Evolutionary conservation across 2,329 filamentous ascomycete species (phyloP), one percentile per base, ranked within the genome.

Genomic region (Rhexocercosporidium sp.): DNA sequence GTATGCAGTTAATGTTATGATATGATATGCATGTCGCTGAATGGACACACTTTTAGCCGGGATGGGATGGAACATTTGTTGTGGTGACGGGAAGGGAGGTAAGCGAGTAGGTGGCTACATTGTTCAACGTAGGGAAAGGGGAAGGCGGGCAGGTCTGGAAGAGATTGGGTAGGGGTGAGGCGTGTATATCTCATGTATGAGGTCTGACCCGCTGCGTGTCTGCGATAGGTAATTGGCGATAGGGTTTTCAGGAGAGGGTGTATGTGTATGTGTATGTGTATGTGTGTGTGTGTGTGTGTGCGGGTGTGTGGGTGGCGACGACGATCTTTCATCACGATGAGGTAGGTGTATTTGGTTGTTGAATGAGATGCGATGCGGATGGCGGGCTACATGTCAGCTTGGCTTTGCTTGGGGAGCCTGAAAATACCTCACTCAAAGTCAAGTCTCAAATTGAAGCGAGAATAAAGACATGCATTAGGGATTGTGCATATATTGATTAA

Each of bases 281-380:
- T 39, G 37, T 41, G 56, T 59, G 34, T 22, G n/a, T 7, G n/a
- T 16, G 41, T 41, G 56, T 65, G 64, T 44, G 39, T 44, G 44
- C 34, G 41, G 47, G 37, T 22, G n/a, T 4, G 34, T 25, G 56
- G 53, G 63, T 65, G 63, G 63, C 63, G 44, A 65, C 22, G 62
- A 59, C 39, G 63, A 53, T 51, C 39, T 20, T 12, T 46, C 12
- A 29, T 47, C 27, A 47, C 39, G 14, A 51, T 18, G 31, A 39
- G 60, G 46, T 41, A 31, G 29, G 29, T 31, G 46, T 59, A 44
- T 27, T 39, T 27, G 53, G 22, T 34, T 16, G 29, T 27, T 39
- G 20, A 62, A 29, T 37, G 47, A 49, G 53, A 37, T 51, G 54
- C 59, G 46, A 47, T 65, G 63, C 44, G 25, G 47, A 59, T 37